phyloP scores from a whole-genome alignment of 169 alveolate genomes.

The Plasmodium vinckei region DNA sequence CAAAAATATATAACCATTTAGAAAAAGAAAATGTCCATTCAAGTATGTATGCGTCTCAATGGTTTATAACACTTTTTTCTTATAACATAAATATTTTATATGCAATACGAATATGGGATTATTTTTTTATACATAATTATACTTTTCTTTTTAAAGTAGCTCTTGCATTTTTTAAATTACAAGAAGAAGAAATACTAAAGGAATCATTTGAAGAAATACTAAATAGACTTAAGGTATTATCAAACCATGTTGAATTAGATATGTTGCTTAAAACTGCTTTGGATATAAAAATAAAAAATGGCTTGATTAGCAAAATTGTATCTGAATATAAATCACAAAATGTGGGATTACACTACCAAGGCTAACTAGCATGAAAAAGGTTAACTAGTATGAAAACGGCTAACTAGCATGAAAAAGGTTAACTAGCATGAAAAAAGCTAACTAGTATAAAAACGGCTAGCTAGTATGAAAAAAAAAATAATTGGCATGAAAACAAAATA shows the following conservation, averaged over 20 bases:
- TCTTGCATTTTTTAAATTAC: constrained; percentile 31
- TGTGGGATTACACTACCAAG: neutral
- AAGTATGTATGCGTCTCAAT: constrained; percentile 93
- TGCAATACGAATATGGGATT: constrained; percentile 41
- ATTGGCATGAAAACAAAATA: no score
- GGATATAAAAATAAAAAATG: constrained; percentile 17
- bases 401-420: no score
- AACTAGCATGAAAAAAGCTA: neutral
- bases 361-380: neutral
- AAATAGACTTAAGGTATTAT: constrained; percentile 35
- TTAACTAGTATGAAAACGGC: neutral
- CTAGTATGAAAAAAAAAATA: neutral
- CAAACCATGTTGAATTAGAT: constrained; percentile 36
- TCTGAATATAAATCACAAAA: neutral
- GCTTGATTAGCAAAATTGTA: constrained; percentile 8
- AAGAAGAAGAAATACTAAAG: constrained; percentile 16
- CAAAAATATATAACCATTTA: constrained; percentile 73
- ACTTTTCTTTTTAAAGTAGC: constrained; percentile 38
- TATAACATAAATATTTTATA: constrained; percentile 77
- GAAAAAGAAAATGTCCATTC: constrained; percentile 88
- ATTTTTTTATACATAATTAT: constrained; percentile 28
- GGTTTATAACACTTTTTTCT: constrained; percentile 95
- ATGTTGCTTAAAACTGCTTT: constrained; percentile 17
- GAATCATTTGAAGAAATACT: constrained; percentile 48
- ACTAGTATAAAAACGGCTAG: neutral